These are phyloP conservation scores for Citrus australasica DNA, from an alignment of 345 rosid species.

Conservation along the genomic window DNA sequence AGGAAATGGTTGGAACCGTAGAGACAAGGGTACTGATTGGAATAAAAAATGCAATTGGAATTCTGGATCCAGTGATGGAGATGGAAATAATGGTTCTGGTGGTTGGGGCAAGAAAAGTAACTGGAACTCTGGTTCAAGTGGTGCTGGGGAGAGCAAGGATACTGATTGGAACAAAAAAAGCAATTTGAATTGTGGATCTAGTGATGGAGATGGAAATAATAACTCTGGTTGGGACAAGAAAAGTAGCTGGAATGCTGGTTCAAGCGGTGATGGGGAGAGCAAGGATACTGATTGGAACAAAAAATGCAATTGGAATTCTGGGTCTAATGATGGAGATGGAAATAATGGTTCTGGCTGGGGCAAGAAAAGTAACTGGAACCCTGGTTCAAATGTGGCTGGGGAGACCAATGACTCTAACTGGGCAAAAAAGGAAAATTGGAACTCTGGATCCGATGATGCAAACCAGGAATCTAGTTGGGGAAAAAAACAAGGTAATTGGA, in stretches of 20 bases:
- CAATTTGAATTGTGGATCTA: conserved; percentile 14
- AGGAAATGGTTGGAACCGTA: conserved; percentile 5
- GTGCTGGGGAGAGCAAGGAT: not conserved
- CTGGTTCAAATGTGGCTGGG: conserved; percentile 15
- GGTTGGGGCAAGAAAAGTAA: conserved; percentile 15
- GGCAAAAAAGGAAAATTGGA: conserved; percentile 20
- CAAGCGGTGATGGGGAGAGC: conserved; percentile 1
- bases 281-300: conserved; percentile 15
- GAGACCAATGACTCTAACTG: conserved; percentile 16
- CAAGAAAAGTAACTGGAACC: conserved; percentile 2
- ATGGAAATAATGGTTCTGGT: not conserved
- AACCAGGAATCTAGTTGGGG: conserved; percentile 30
- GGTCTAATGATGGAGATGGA: not conserved
- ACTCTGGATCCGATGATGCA: conserved; percentile 13
- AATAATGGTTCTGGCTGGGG: conserved; percentile 17
- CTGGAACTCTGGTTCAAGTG: conserved; percentile 16
- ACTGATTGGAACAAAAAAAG: not conserved
- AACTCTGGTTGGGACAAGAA: conserved; percentile 16
- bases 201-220: not conserved
- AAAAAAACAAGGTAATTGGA: conserved; percentile 22
- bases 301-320: conserved; percentile 11
- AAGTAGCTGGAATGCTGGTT: conserved; percentile 8
- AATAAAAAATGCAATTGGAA: conserved; percentile 9
- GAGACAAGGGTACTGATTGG: conserved; percentile 11
- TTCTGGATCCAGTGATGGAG: conserved; percentile 5